A percentile compares a stretch with the other conserved stretches of the same genome.
phyloP scores from a whole-genome alignment of 208 protist species.

The Histomonas meleagridis region DNA sequence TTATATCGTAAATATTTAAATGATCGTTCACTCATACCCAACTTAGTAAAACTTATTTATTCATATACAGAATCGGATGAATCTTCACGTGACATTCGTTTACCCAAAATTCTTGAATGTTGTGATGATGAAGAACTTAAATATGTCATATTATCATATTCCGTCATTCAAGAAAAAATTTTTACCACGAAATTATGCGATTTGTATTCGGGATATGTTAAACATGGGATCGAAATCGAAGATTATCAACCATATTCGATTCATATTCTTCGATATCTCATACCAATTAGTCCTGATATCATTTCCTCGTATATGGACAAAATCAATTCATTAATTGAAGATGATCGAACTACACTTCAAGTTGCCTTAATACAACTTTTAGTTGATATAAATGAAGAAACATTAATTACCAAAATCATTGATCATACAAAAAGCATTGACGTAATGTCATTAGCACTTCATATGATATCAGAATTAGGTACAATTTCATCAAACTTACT shows the following conservation, averaged over 20 bases:
- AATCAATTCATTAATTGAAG: not conserved
- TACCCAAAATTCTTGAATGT: not conserved
- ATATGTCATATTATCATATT: not conserved
- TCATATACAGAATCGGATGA: constrained; percentile 30
- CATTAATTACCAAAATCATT: not conserved
- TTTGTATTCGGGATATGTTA: not conserved
- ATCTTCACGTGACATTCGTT: not conserved
- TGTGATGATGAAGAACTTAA: not conserved
- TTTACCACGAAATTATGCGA: not conserved
- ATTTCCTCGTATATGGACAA: not conserved
- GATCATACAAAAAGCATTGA: not conserved
- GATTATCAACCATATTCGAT: constrained; percentile 28
- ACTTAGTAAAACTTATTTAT: not conserved
- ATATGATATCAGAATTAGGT: not conserved
- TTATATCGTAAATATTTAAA: not conserved
- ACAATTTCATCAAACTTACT: not conserved
- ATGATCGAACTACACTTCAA: not conserved
- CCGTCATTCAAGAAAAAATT: constrained; percentile 31
- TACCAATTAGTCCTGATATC: not conserved
- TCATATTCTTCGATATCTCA: not conserved
- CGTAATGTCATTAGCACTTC: constrained; percentile 4
- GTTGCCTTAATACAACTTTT: not conserved
- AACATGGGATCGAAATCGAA: not conserved
- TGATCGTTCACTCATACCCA: not conserved
- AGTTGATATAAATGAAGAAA: not conserved